Evolutionary conservation across 768 basidiomycete genomes (phyloP).

Genomic region (Floccularia luteovirens): DNA sequence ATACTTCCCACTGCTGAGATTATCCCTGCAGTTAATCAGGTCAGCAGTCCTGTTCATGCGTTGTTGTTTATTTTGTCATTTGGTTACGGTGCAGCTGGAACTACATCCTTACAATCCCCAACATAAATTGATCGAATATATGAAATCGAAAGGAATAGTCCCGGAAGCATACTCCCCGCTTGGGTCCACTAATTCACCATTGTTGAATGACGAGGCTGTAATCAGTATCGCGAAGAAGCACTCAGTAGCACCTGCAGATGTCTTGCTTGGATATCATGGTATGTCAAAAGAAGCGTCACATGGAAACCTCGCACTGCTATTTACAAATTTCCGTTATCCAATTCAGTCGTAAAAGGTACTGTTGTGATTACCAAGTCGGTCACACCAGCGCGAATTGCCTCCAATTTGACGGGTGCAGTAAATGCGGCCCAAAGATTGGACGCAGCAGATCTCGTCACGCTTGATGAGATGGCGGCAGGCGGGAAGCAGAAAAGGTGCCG

Average conservation of each 20-base stretch:
- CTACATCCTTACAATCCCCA: constrained; percentile 73
- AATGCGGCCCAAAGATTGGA: constrained; percentile 37
- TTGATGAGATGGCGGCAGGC: constrained; percentile 49
- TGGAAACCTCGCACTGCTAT: too few relatives aligned
- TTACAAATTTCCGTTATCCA: too few relatives aligned
- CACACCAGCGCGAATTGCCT: constrained; percentile 56
- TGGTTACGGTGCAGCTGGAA: constrained; percentile 43
- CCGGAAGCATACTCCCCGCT: constrained; percentile 80
- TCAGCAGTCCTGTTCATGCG: constrained; percentile 19
- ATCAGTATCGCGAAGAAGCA: constrained; percentile 52
- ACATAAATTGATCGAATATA: constrained; percentile 55
- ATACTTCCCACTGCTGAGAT: constrained; percentile 62
- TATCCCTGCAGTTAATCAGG: constrained; percentile 70
- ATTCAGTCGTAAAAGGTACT: constrained; percentile 51
- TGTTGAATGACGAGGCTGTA: constrained; percentile 57
- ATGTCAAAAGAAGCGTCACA: constrained; percentile 11
- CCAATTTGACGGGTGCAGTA: constrained; percentile 48
- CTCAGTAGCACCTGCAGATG: constrained; percentile 42
- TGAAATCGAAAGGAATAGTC: constrained; percentile 58
- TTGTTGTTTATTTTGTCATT: constrained; percentile 3
- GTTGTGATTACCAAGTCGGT: constrained; percentile 76
- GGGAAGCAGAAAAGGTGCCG: constrained; percentile 62
- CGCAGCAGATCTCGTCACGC: constrained; percentile 40
- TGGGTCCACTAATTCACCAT: constrained; percentile 58
- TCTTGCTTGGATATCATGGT: constrained; percentile 61